Conservation (phyloP, 495 filamentous ascomycete genomes). For the Lichina pygmaea region DNA sequence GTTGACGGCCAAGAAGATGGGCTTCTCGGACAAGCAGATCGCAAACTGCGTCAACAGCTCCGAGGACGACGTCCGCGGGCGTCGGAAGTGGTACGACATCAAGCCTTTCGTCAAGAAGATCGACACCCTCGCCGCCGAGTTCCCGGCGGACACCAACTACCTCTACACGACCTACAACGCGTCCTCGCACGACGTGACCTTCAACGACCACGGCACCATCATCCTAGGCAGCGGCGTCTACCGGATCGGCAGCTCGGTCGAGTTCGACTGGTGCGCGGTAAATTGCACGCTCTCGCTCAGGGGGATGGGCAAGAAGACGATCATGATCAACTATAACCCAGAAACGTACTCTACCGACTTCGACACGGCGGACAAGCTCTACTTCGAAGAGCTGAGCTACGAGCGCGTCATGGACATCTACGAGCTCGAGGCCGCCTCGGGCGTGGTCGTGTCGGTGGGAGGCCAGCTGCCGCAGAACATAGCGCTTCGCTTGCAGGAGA, state of each 20-base stretch:
- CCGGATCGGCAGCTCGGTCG: slow-evolving; percentile 87
- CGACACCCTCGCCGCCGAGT: slow-evolving; percentile 89
- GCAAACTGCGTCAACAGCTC: slow-evolving; percentile 56
- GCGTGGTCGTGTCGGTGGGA: slow-evolving; percentile 85
- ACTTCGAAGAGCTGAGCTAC: slow-evolving; percentile 93
- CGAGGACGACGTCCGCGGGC: slow-evolving; percentile 73
- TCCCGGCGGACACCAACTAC: slow-evolving; percentile 93
- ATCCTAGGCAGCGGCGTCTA: slow-evolving; percentile 89
- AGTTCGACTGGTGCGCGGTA: slow-evolving; percentile 98
- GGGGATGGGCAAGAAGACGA: slow-evolving; percentile 84
- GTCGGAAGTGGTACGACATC: slow-evolving; percentile 65
- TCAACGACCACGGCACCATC: slow-evolving; percentile 76
- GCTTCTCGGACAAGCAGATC: slow-evolving; percentile 93
- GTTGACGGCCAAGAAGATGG: slow-evolving; percentile 81
- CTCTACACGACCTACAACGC: slow-evolving; percentile 98
- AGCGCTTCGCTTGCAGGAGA: slow-evolving; percentile 80
- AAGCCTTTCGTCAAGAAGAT: slow-evolving; percentile 89
- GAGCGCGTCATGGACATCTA: slow-evolving; percentile 98
- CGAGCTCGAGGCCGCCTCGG: slow-evolving; percentile 63
- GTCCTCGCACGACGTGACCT: slow-evolving; percentile 78
- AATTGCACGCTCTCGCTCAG: slow-evolving; percentile 69
- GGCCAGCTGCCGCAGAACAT: slow-evolving; percentile 96
- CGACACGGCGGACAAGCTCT: slow-evolving; percentile 80
- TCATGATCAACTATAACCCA: slow-evolving; percentile 95
- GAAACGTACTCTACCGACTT: slow-evolving; percentile 80